Evolutionary conservation across 140 eudicot genomes (phyloP).

Genomic region (Stevia rebaudiana): DNA sequence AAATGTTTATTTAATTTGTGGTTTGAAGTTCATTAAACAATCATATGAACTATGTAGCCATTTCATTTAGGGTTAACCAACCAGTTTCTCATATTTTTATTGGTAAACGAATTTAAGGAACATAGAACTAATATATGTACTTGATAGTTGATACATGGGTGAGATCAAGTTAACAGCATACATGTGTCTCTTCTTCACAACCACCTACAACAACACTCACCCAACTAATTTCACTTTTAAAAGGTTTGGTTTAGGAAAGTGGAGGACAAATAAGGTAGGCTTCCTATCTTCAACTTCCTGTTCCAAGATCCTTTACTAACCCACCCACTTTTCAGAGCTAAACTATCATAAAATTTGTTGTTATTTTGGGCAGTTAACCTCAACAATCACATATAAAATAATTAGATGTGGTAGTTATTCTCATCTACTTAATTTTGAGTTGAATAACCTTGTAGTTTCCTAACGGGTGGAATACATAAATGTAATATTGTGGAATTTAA

Average conservation of each 20-base stretch:
- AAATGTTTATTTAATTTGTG: too few relatives aligned
- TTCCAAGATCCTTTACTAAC: constrained; percentile 14
- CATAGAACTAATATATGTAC: neutral
- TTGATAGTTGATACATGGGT: constrained; percentile 14
- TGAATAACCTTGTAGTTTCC: neutral
- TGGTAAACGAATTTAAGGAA: constrained; percentile 28
- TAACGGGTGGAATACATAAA: neutral
- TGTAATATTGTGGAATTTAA: too few relatives aligned
- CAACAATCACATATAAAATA: constrained; percentile 10
- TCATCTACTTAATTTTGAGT: constrained; percentile 1
- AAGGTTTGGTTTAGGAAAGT: constrained; percentile 32
- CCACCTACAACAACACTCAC: constrained; percentile 54
- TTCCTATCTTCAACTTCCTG: constrained; percentile 21
- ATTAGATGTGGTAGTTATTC: constrained; percentile 5
- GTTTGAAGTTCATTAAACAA: neutral
- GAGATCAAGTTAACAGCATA: constrained; percentile 3
- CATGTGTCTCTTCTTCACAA: constrained; percentile 40
- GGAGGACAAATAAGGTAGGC: constrained; percentile 27
- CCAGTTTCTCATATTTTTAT: constrained; percentile 8
- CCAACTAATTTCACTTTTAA: constrained; percentile 29
- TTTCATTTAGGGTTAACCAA: constrained; percentile 20
- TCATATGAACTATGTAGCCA: neutral
- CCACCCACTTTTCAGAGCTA: constrained; percentile 20
- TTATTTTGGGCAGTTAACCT: constrained; percentile 15
- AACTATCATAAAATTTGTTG: constrained; percentile 16